Conservation (phyloP, 495 filamentous ascomycete species). For the Annulohypoxylon maeteangense region DNA sequence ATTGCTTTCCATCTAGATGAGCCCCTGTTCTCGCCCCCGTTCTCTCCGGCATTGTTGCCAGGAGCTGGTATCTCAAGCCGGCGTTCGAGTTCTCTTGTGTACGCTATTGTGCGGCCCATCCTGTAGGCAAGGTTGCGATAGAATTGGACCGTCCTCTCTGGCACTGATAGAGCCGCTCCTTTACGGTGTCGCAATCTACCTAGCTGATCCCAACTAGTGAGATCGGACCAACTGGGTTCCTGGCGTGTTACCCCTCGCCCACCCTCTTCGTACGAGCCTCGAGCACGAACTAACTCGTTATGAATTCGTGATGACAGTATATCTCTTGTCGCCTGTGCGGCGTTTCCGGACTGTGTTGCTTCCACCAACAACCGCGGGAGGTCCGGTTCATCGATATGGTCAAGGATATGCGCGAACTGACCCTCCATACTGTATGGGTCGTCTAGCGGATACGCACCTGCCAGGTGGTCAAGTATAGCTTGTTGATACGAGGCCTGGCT, state of each 20-base stretch:
- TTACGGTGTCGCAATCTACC: not conserved
- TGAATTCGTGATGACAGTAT: conserved; percentile 1
- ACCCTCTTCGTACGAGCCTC: not conserved
- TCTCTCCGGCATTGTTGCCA: not conserved
- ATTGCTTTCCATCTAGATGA: conserved; percentile 35
- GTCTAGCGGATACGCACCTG: conserved; percentile 14
- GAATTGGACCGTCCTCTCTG: conserved; percentile 45
- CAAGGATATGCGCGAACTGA: conserved; percentile 8
- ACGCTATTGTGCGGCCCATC: conserved; percentile 44
- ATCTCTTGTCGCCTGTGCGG: not conserved
- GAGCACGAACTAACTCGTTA: not conserved
- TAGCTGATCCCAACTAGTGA: conserved; percentile 7
- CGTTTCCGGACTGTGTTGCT: not conserved
- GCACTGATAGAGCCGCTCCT: not conserved
- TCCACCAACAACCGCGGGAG: not conserved
- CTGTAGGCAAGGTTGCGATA: conserved; percentile 47
- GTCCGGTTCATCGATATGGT: conserved; percentile 9
- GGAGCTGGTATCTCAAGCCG: conserved; percentile 29
- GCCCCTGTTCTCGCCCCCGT: too few species aligned
- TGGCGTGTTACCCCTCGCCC: conserved; percentile 5
- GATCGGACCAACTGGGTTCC: conserved; percentile 28
- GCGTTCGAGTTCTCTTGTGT: conserved; percentile 33
- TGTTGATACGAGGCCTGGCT: conserved; percentile 2
- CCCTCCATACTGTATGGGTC: not conserved
- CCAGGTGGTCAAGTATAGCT: conserved; percentile 20